Evolutionary conservation across 1,284 basidiomycete species (phyloP), one percentile per base, ranked within the genome.

Genomic region (Salmacisia buchloeana): DNA sequence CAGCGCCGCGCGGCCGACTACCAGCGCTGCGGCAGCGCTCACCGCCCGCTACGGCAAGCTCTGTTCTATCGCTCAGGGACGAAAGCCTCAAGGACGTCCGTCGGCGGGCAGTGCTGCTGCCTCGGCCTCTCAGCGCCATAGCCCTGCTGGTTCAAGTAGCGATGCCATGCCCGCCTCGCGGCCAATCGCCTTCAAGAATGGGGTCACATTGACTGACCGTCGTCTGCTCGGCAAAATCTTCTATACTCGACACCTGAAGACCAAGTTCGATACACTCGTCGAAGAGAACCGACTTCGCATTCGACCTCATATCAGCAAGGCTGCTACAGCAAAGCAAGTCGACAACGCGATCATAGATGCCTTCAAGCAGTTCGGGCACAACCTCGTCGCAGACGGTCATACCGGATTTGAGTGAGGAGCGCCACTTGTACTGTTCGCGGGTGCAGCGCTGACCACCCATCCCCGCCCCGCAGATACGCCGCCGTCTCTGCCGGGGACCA

Each of bases 121-220:
- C n/a, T n/a, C n/a, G n/a, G n/a, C n/a, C n/a, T n/a, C n/a, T n/a
- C n/a, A n/a, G n/a, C n/a, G n/a, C n/a, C n/a, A n/a, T n/a, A n/a
- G n/a, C n/a, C n/a, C n/a, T n/a, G n/a, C n/a, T n/a, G n/a, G n/a
- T n/a, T n/a, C n/a, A n/a, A n/a, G n/a, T n/a, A n/a, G n/a, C n/a
- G n/a, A n/a, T n/a, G n/a, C n/a, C n/a, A n/a, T n/a, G n/a, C n/a
- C n/a, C n/a, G n/a, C n/a, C n/a, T n/a, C n/a, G n/a, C n/a, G 9
- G 4, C 46, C 46, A 10, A 52, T 52, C n/a, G 10, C 46, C 23
- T 52, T 52, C 46, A 52, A 52, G 46, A 52, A 52, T 27, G 46
- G 46, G 13, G 29, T 52, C 25, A 52, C 18, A 25, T 27, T 52
- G 5, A 27, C 29, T 27, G 46, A 52, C 23, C 46, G 46, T 10